A percentile compares a stretch with the other conserved stretches of the same genome.
Conservation (phyloP, 2,329 filamentous ascomycete genomes). For the Epichloe sibirici region DNA sequence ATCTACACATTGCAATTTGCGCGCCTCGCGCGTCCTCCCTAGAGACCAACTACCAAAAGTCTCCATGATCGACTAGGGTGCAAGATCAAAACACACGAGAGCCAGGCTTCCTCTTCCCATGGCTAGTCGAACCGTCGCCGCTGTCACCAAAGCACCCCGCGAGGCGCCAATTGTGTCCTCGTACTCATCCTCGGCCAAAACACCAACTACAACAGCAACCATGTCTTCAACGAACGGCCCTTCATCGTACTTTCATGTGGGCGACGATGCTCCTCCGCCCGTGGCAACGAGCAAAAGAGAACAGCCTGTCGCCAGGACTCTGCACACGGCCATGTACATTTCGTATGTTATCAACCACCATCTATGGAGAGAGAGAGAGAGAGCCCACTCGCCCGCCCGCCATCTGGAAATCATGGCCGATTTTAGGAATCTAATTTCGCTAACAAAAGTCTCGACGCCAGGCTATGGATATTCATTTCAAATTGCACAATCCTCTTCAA, state of each 20-base stretch:
- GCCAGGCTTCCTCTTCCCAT: background rate
- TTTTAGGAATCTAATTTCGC: background rate
- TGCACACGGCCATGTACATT: constrained; percentile 24
- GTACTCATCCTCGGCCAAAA: background rate
- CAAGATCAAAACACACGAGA: background rate
- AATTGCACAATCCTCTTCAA: constrained; percentile 84
- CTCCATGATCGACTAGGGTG: no score
- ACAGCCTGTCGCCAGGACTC: constrained; percentile 4
- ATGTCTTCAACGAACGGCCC: constrained; percentile 1
- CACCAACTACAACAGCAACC: background rate
- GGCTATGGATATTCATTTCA: constrained; percentile 73
- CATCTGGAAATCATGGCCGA: background rate
- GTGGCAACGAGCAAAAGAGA: constrained; percentile 7
- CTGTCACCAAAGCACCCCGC: background rate
- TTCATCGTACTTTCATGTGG: constrained; percentile 1
- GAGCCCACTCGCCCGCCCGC: no score
- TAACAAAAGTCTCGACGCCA: constrained; percentile 11
- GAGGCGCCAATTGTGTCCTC: background rate
- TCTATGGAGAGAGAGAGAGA: background rate
- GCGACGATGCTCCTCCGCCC: constrained; percentile 14
- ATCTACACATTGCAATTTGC: background rate
- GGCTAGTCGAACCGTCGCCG: background rate
- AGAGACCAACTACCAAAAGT: no score
- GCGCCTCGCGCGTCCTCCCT: background rate
- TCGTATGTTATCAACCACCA: constrained; percentile 12